These are phyloP conservation scores for Ogataea dorogensis DNA, from an alignment of 805 yeast species.

Conservation along the genomic window DNA sequence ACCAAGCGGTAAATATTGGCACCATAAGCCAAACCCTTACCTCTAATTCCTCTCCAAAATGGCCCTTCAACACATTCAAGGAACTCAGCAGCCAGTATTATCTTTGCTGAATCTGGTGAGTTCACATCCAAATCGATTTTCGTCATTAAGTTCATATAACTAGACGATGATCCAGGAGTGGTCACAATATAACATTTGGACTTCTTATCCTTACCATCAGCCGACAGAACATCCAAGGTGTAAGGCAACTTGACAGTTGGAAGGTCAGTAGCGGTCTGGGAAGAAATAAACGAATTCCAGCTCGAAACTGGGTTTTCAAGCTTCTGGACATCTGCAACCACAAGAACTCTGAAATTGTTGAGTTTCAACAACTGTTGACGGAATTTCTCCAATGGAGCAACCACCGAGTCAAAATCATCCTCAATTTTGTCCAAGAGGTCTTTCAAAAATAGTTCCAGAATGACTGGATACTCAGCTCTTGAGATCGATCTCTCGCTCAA, in stretches of 20 bases:
- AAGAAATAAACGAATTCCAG: conserved; percentile 46
- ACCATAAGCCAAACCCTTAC: conserved; percentile 92
- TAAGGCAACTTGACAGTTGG: conserved; percentile 44
- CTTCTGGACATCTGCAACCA: conserved; percentile 64
- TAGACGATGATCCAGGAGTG: conserved; percentile 83
- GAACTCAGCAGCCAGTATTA: conserved; percentile 71
- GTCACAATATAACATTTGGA: conserved; percentile 60
- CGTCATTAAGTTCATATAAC: conserved; percentile 61
- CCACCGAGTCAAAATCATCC: conserved; percentile 50
- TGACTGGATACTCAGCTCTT: conserved; percentile 63
- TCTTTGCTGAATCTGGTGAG: conserved; percentile 62
- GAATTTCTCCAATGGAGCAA: conserved; percentile 49
- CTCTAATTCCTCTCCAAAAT: conserved; percentile 93
- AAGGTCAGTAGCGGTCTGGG: neutral
- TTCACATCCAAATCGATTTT: conserved; percentile 54
- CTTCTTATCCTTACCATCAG: conserved; percentile 51
- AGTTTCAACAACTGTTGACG: conserved; percentile 51
- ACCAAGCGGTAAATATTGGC: conserved; percentile 57
- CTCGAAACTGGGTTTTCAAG: conserved; percentile 55
- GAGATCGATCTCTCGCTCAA: conserved; percentile 60
- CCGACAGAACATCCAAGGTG: conserved; percentile 51
- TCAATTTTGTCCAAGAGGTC: conserved; percentile 49
- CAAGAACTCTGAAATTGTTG: conserved; percentile 62
- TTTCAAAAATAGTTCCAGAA: conserved; percentile 57
- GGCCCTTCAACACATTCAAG: conserved; percentile 93